Evolutionary conservation across 495 filamentous ascomycete genomes (phyloP).

Genomic region (Alectoria sarmentosa): DNA sequence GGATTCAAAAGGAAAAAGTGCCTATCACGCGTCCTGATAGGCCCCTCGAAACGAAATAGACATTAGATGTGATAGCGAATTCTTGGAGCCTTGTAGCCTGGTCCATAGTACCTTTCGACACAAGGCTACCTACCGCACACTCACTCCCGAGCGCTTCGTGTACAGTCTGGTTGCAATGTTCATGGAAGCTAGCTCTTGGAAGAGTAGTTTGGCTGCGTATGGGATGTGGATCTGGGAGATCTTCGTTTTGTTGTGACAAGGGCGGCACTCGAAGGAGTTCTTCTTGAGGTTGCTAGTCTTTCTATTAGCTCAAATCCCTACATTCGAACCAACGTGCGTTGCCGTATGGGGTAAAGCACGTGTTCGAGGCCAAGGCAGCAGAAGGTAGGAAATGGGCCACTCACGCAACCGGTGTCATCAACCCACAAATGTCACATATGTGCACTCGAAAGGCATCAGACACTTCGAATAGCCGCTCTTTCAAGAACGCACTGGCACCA

Average conservation of each 20-base stretch:
- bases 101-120: neutral
- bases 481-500: conserved; percentile 91
- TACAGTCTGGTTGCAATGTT: conserved; percentile 98
- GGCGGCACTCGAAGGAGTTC: conserved; percentile 89
- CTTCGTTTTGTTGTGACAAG: conserved; percentile 96
- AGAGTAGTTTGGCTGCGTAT: conserved; percentile 95
- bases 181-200: conserved; percentile 97
- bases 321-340: neutral
- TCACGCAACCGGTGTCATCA: conserved; percentile 99
- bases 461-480: conserved; percentile 95
- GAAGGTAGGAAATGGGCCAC: conserved; percentile 34
- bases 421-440: conserved; percentile 95
- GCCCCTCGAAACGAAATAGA: conserved; percentile 6
- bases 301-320: conserved; percentile 25
- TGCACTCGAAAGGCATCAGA: conserved; percentile 98
- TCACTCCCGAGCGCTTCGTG: conserved; percentile 70
- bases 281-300: conserved; percentile 78
- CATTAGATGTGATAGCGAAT: neutral
- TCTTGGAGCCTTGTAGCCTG: conserved; percentile 1
- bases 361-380: neutral
- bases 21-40: conserved; percentile 6
- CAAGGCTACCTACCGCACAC: conserved; percentile 42
- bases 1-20: neutral
- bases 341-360: conserved; percentile 27
- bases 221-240: conserved; percentile 97